These are phyloP conservation scores for Papiliotrema fonsecae DNA, from an alignment of 1,284 basidiomycete species.

Conservation along the genomic window DNA sequence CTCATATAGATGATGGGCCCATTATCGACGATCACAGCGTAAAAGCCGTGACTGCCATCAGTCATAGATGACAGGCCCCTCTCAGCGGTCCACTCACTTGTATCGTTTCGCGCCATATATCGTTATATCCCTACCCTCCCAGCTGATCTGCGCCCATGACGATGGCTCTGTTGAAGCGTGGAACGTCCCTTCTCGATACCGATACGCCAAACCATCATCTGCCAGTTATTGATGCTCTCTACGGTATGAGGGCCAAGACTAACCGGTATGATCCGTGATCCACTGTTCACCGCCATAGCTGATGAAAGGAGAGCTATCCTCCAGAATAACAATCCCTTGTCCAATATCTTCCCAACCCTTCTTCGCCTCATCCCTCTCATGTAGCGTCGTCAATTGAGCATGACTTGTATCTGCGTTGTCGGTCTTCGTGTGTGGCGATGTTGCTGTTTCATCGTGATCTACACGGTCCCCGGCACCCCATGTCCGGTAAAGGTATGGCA, in stretches of 20 bases:
- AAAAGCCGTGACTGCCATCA: conserved; percentile 10
- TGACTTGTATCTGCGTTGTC: too few relatives aligned
- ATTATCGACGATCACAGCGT: conserved; percentile 13
- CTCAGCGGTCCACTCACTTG: conserved; percentile 7
- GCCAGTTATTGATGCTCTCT: neutral
- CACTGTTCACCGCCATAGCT: conserved; percentile 12
- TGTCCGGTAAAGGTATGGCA: too few relatives aligned
- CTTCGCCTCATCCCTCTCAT: neutral
- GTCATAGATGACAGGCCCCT: neutral
- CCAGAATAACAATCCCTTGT: conserved; percentile 2
- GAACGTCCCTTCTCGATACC: conserved; percentile 11
- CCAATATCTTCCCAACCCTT: too few relatives aligned
- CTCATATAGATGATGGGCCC: conserved; percentile 5
- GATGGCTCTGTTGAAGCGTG: conserved; percentile 6
- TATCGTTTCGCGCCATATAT: conserved; percentile 12
- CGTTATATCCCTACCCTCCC: conserved; percentile 12
- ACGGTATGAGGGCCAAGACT: neutral
- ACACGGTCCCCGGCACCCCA: too few relatives aligned
- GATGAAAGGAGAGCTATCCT: conserved; percentile 9
- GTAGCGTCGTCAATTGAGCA: too few relatives aligned
- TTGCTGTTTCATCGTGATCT: too few relatives aligned
- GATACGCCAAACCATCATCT: conserved; percentile 7
- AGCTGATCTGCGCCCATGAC: conserved; percentile 10
- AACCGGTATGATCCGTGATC: conserved; percentile 12
- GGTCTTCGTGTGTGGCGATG: too few relatives aligned